These are phyloP conservation scores for Plenodomus lindquistii DNA, from an alignment of 2,329 filamentous ascomycete genomes.

Conservation along the genomic window DNA sequence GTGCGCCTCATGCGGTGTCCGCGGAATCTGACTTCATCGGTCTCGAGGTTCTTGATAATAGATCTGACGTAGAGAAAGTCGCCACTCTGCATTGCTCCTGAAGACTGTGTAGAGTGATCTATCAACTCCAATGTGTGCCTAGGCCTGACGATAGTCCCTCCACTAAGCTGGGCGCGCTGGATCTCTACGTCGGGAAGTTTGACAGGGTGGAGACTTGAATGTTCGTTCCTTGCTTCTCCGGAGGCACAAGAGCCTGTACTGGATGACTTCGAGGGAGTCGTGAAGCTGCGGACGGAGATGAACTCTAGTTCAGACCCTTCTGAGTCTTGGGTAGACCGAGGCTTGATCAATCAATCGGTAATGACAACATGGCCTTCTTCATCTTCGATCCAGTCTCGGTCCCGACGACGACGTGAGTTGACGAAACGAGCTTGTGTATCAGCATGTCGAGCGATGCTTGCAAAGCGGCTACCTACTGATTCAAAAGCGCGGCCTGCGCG, in stretches of 20 bases:
- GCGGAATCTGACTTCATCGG: slow-evolving; percentile 17
- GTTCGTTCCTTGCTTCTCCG: not conserved
- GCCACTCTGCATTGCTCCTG: slow-evolving; percentile 10
- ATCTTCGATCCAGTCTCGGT: too few relatives aligned
- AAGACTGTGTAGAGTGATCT: slow-evolving; percentile 1
- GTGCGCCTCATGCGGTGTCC: slow-evolving; percentile 23
- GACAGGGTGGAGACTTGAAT: not conserved
- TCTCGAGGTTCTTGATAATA: slow-evolving; percentile 22
- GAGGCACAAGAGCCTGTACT: not conserved
- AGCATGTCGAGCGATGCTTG: too few relatives aligned
- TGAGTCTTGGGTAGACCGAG: not conserved
- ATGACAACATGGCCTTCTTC: too few relatives aligned
- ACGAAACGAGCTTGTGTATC: too few relatives aligned
- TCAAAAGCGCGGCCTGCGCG: too few relatives aligned
- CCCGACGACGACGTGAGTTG: too few relatives aligned
- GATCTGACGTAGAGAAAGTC: slow-evolving; percentile 26
- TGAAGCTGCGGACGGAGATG: not conserved
- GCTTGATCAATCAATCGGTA: too few relatives aligned
- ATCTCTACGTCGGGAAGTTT: not conserved
- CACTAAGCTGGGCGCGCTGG: not conserved
- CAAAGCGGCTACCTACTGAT: too few relatives aligned
- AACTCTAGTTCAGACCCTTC: not conserved
- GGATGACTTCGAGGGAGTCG: not conserved
- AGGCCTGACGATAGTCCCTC: slow-evolving; percentile 1
- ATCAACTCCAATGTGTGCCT: slow-evolving; percentile 23